A percentile compares a stretch with the other conserved stretches of the same genome.
phyloP scores from a whole-genome alignment of 306 rosid species.

The Corylus americana region DNA sequence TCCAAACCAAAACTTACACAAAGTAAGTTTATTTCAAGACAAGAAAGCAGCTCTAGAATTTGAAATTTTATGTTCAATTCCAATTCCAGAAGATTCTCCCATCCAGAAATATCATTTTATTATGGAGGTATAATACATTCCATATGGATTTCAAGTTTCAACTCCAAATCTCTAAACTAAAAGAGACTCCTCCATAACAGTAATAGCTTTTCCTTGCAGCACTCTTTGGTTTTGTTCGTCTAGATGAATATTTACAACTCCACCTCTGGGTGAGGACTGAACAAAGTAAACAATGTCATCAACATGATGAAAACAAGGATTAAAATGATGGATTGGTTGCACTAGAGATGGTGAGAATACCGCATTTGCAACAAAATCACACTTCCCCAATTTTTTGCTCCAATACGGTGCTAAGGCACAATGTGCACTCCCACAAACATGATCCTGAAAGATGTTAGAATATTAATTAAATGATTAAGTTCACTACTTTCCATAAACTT shows the following conservation, averaged over 20 bases:
- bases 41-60: no score
- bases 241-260: constrained; percentile 52
- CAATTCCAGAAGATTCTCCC: constrained; percentile 22
- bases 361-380: constrained; percentile 61
- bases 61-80: neutral
- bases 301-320: constrained; percentile 9
- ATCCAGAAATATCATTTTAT: neutral
- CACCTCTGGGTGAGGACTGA: constrained; percentile 83
- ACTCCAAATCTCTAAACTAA: constrained; percentile 37
- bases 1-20: no score
- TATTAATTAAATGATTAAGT: no score
- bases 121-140: neutral
- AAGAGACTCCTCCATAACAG: constrained; percentile 70
- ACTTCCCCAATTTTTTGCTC: constrained; percentile 70
- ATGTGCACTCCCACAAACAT: constrained; percentile 67
- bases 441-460: constrained; percentile 46
- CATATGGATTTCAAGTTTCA: neutral
- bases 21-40: no score
- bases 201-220: constrained; percentile 65
- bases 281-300: constrained; percentile 7
- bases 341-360: constrained; percentile 30
- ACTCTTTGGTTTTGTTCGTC: constrained; percentile 71
- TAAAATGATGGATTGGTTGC: neutral
- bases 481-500: no score
- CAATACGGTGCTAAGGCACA: constrained; percentile 69